A percentile compares a stretch with the other conserved stretches of the same genome.
These are phyloP conservation scores for Pueraria montana DNA, from an alignment of 306 rosid genomes.

Conservation along the genomic window DNA sequence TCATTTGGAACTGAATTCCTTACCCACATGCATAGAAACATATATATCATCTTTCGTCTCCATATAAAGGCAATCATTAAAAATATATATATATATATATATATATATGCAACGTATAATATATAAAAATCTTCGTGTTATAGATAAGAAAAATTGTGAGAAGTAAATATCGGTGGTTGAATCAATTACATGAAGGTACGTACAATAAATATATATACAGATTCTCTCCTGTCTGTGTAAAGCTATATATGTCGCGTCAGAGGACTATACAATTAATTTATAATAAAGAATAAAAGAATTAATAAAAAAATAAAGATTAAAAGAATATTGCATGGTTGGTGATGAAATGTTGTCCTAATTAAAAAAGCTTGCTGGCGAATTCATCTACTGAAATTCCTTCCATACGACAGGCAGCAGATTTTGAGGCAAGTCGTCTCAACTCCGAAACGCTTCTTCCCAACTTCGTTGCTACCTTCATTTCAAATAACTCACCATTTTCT, in stretches of 20 bases:
- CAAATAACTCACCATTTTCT: conserved; percentile 66
- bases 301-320: not conserved
- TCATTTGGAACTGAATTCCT: too few relatives aligned
- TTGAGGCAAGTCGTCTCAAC: conserved; percentile 56
- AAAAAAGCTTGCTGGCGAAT: conserved; percentile 45
- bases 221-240: not conserved
- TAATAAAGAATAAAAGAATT: too few relatives aligned
- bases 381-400: conserved; percentile 57
- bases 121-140: not conserved
- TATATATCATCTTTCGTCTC: too few relatives aligned
- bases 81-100: too few relatives aligned
- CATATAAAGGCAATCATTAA: too few relatives aligned
- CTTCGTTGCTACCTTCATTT: conserved; percentile 65
- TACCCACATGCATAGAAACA: too few relatives aligned
- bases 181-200: too few relatives aligned
- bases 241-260: not conserved
- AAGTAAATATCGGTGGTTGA: not conserved
- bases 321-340: not conserved
- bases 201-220: not conserved
- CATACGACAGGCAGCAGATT: conserved; percentile 51
- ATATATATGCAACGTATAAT: too few relatives aligned
- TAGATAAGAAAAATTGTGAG: not conserved
- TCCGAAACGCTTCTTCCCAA: conserved; percentile 28
- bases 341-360: not conserved
- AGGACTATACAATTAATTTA: not conserved